Evolutionary conservation across 2,329 filamentous ascomycete genomes (phyloP).

Genomic region (Colletotrichum sublineola): DNA sequence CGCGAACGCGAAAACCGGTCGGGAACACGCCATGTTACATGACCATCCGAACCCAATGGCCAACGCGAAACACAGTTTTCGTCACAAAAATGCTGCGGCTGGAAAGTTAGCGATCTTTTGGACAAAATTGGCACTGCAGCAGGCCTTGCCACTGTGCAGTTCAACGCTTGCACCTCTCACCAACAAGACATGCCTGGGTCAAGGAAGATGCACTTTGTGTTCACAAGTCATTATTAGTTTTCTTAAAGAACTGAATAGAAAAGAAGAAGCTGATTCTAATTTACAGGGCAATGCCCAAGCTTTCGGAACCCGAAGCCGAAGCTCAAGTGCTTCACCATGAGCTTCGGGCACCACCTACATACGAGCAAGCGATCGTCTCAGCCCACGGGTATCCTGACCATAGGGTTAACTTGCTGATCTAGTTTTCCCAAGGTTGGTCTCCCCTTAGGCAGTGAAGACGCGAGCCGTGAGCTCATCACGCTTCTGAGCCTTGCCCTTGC

Average conservation of each 20-base stretch:
- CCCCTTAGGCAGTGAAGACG: conserved; percentile 33
- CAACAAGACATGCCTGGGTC: conserved; percentile 4
- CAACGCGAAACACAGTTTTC: conserved; percentile 34
- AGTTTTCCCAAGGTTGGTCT: conserved; percentile 11
- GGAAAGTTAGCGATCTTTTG: conserved; percentile 5
- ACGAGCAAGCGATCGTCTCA: conserved; percentile 15
- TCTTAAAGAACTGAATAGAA: conserved; percentile 24
- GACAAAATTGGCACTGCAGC: conserved; percentile 3
- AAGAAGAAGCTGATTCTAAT: conserved; percentile 37
- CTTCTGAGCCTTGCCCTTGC: conserved; percentile 15
- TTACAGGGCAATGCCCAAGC: conserved; percentile 17
- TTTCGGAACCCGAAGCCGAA: conserved; percentile 21
- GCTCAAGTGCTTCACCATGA: conserved; percentile 12
- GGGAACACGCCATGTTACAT: background rate
- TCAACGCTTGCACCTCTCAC: conserved; percentile 8
- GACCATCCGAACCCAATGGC: conserved; percentile 6
- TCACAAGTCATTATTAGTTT: conserved; percentile 32
- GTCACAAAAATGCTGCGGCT: conserved; percentile 28
- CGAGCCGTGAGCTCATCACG: conserved; percentile 23
- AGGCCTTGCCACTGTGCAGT: conserved; percentile 26
- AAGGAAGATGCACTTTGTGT: conserved; percentile 28
- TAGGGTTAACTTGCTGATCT: conserved; percentile 21
- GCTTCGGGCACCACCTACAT: conserved; percentile 22
- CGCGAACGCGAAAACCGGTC: conserved; percentile 16
- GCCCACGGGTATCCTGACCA: conserved; percentile 18